Percentiles rank a stretch among this genome's conserved stretches.
These are phyloP conservation scores for Magnolia sinica DNA, from an alignment of 164 flowering plant species.

Conservation along the genomic window DNA sequence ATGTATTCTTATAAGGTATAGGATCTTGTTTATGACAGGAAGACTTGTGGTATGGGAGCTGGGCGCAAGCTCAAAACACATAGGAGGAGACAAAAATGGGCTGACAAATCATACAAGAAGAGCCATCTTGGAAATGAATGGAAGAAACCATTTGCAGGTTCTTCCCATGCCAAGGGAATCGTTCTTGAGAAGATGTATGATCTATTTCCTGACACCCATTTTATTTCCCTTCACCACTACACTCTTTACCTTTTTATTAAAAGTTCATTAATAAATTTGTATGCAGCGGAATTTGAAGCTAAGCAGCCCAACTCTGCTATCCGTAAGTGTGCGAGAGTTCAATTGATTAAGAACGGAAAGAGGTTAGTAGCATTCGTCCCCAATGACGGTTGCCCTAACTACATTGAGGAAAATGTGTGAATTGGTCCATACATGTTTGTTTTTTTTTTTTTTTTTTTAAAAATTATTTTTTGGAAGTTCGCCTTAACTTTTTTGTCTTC, in stretches of 20 bases:
- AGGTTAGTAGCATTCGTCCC: conserved; percentile 68
- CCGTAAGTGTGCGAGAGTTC: conserved; percentile 62
- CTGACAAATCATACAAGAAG: conserved; percentile 59
- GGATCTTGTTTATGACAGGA: conserved; percentile 26
- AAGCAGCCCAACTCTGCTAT: conserved; percentile 74
- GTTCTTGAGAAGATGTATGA: conserved; percentile 63
- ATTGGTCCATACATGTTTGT: not conserved
- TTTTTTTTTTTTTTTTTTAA: not conserved
- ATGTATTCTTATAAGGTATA: not conserved
- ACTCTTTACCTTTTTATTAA: not conserved
- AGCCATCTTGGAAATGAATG: conserved; percentile 64
- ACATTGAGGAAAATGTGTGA: conserved; percentile 58
- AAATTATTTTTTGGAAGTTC: not conserved
- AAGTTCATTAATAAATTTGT: not conserved
- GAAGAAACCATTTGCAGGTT: conserved; percentile 70
- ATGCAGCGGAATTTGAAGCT: conserved; percentile 59
- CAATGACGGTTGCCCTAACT: conserved; percentile 65
- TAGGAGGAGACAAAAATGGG: conserved; percentile 54
- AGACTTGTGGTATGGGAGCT: conserved; percentile 69
- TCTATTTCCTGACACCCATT: not conserved
- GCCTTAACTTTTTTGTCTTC: not conserved
- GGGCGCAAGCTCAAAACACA: conserved; percentile 58
- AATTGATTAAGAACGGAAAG: conserved; percentile 61
- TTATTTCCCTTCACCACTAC: not conserved
- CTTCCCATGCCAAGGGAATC: conserved; percentile 66